Evolutionary conservation across 805 yeast species (phyloP), one percentile per base, ranked within the genome.

Genomic region (Lachancea sp.): DNA sequence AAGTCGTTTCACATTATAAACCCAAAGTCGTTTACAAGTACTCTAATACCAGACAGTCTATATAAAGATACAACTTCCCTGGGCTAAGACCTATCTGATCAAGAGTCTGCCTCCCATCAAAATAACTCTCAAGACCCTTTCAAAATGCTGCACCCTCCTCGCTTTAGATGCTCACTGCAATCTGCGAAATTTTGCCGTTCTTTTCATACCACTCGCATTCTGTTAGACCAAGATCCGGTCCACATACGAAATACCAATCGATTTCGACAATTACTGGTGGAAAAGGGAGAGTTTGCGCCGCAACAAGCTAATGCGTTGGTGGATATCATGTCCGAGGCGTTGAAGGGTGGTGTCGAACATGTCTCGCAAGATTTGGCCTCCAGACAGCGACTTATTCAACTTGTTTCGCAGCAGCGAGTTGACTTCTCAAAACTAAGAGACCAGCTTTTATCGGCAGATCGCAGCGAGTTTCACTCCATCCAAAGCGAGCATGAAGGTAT

Each of bases 401-500:
- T 89, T 59, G 84, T 96, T 3, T 93, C 93, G 64, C 96, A 91
- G 62, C 98, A 93, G 58, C 87, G 91, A 56, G 97, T 93, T 27
- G 98, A 93, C 60, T 91, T 93, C 72, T 93, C 96, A 32, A 91
- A 91, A 60, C 74, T 93, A 49, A 83, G 90, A 59, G 95, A 96
- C 27, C 98, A 91, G 62, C 73, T 93, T 35, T 90, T 88, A 56
- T 81, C 88, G 41, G 78, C 87, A 65, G 98, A 93, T 67, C 80
- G 81, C 59, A 76, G 88, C 22, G 98, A 93, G 57, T 85, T 86
- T 58, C 81, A 85, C 47, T 78, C 79, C 42, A 74, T 91, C 49
- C 81, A 83, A 56, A 85, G 83, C 57, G 97, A 93, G 60, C 91
- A 86, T 59, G 98, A 91, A 56, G 74, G 88, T 43, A 72, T 93